Evolutionary conservation across 148 eudicot genomes (phyloP), one percentile per base, ranked within the genome.

Genomic region (Salicornia ramosissima): DNA sequence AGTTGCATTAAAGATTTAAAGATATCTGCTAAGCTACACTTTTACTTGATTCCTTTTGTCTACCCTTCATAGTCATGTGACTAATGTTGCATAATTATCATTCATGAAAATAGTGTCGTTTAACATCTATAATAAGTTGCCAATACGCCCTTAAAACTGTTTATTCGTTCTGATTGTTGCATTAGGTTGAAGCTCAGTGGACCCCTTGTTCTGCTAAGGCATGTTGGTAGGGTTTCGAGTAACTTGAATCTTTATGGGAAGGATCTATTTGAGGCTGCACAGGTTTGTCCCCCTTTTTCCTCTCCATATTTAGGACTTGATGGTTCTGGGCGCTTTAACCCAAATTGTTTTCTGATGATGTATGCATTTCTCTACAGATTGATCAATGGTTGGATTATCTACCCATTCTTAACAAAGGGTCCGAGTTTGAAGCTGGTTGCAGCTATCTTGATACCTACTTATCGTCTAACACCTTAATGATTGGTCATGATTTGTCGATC

Each of bases 371-470:
- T 66, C 4, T 77, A 66, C 66, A 94, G 99, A 82, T 94, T 42
- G 93, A 88, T 76, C 71, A 84, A 79, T 94, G 92, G 93, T 70
- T 94, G 26, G 91, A 94, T 30, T 91, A 91, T 66, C 80, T 86
- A 26, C 74, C 85, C 29, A 65, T 91, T 24, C 80, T 94, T 70
- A 78, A 81, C 16, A 82, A 75, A 59, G 97, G 99, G 40, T 80
- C 93, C 29, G 91, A 94, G 45, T 91, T 88, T 77, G 99, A 94
- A 78, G 83, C 81, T 24, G 99, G 86, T 30, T 87, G 99, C 72
- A 71, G 67, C 68, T 86, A 78, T 70, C 82, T 87, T 25, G 91
- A 94, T 80, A 75, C 70, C 33, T 89, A 87, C 78, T 77, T 91
- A 43, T 64, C 78, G 70, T 79, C 80, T 25, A 80, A 75, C 61